These are phyloP conservation scores for Oxyria digyna DNA, from an alignment of 148 eudicot genomes.

Conservation along the genomic window DNA sequence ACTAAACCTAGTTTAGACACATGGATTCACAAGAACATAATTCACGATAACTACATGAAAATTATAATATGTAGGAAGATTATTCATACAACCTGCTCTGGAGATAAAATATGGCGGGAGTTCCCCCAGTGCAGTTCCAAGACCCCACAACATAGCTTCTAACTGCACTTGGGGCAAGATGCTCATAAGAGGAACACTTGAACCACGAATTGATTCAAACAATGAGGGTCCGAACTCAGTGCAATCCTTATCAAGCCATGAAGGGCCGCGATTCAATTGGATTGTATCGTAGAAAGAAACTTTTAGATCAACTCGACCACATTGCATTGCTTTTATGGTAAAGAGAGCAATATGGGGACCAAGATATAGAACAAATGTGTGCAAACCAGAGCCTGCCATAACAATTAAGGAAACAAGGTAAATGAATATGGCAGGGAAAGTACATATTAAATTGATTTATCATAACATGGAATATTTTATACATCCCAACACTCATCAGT, in stretches of 20 bases:
- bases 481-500: background rate
- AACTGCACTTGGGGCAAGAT: conserved; percentile 88
- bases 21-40: background rate
- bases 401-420: background rate
- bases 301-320: conserved; percentile 95
- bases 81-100: conserved; percentile 53
- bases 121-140: conserved; percentile 98
- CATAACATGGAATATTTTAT: background rate
- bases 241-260: conserved; percentile 93
- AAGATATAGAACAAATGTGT: conserved; percentile 89
- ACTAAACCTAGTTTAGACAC: background rate
- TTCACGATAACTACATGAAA: background rate
- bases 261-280: conserved; percentile 67
- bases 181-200: conserved; percentile 70
- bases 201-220: conserved; percentile 40
- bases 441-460: background rate
- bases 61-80: background rate
- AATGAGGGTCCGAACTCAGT: conserved; percentile 73
- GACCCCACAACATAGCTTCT: conserved; percentile 89
- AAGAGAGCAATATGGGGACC: conserved; percentile 97
- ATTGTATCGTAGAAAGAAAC: conserved; percentile 92
- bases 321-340: conserved; percentile 85
- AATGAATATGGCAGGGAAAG: background rate
- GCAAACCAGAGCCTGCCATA: conserved; percentile 85
- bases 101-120: conserved; percentile 98